Evolutionary conservation across 2,329 filamentous ascomycete species (phyloP), one percentile per base, ranked within the genome.

Genomic region (Stachybotrys echinatus): DNA sequence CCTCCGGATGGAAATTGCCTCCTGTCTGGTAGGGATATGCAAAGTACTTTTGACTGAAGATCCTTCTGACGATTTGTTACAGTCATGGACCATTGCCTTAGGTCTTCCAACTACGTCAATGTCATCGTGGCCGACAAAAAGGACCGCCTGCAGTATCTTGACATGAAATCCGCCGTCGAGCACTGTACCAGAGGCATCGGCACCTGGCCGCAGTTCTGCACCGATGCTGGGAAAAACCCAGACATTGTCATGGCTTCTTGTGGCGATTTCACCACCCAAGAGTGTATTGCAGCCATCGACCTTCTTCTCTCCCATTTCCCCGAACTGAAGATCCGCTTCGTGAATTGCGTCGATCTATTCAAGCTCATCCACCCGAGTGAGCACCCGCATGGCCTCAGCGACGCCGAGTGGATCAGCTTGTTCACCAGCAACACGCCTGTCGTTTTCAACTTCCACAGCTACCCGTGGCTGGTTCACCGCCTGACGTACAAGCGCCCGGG

Each of bases 401-500:
- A 88, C 57, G 55, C 59, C 18, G 84, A 89, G 62, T 92, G 84
- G 80, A 68, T 68, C 14, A 74, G 84, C 38, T 71, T 90, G 55
- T 92, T 92, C 74, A 91, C 87, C 1, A 74, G 76, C 17, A 74
- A 89, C 71, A 84, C 77, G 56, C 88, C 87, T 20, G 74, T 89
- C 63, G 83, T 91, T 62, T 91, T 92, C 75, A 91, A 90, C 73
- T 92, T 91, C 80, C 88, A 92, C 72, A 86, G 82, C 27, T 91
- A 92, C 70, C 87, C 88, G 8, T 91, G 85, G 85, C 75, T 92
- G 60, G 80, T 92, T 47, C 87, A 91, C 71, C 78, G 87, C 47
- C 69, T 92, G 57, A 87, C 86, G 1, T 91, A 90, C 71, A 86
- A 87, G 71, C 82, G 87, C 1, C 84, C 83, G 2, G 87, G 86